phyloP scores from a whole-genome alignment of 2,329 filamentous ascomycete genomes.

The Sporothrix sp. region DNA sequence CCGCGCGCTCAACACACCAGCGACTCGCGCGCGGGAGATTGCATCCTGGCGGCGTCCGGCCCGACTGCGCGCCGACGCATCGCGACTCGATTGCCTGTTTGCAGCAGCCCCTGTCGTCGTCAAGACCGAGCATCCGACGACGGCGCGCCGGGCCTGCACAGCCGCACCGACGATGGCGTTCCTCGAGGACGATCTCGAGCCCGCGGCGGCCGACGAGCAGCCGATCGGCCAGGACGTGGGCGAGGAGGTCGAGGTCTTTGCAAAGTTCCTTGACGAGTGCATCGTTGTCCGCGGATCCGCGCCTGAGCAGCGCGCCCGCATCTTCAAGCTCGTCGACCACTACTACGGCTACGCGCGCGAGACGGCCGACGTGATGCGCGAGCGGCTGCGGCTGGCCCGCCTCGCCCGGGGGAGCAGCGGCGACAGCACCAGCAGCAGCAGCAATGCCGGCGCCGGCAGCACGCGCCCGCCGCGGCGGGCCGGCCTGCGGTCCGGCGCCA shows the following conservation, averaged over 20 bases:
- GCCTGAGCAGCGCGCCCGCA: constrained; percentile 51
- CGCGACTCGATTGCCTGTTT: neutral
- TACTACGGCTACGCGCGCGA: constrained; percentile 51
- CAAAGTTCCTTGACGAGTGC: constrained; percentile 70
- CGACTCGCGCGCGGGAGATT: no score
- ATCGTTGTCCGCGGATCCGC: constrained; percentile 37
- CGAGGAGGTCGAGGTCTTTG: constrained; percentile 79
- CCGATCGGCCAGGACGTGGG: constrained; percentile 41
- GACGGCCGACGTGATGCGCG: constrained; percentile 34
- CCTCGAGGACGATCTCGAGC: constrained; percentile 25
- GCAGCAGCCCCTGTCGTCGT: neutral
- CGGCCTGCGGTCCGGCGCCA: constrained; percentile 18
- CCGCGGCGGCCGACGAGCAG: constrained; percentile 29
- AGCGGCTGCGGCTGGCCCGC: constrained; percentile 26
- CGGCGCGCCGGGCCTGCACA: neutral
- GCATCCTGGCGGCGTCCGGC: neutral
- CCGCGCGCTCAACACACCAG: no score
- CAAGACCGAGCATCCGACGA: neutral
- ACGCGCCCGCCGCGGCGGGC: neutral
- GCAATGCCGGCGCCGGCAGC: neutral
- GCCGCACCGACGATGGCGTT: constrained; percentile 19
- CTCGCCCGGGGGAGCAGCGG: constrained; percentile 19
- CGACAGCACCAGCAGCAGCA: constrained; percentile 12
- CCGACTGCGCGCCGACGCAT: neutral
- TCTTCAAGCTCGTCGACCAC: constrained; percentile 57